phyloP scores from a whole-genome alignment of 371 early-diverging fungal species.

The Capillidium heterosporum region DNA sequence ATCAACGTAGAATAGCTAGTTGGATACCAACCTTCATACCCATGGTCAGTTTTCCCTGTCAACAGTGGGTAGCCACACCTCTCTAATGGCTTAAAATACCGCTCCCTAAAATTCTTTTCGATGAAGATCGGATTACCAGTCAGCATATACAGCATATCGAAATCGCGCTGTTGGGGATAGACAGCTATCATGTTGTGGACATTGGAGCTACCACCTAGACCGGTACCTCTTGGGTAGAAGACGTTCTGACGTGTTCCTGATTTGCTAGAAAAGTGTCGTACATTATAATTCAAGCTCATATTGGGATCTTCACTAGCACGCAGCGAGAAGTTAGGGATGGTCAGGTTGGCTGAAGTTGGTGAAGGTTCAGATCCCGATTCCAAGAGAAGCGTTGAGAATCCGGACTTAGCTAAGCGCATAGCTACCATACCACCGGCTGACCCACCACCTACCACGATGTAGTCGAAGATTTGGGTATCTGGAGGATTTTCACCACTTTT shows the following conservation, averaged over 20 bases:
- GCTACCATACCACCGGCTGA: not conserved
- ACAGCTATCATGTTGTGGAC: not conserved
- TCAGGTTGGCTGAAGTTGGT: not conserved
- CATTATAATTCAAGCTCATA: not conserved
- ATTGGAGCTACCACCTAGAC: not conserved
- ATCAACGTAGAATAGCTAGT: not conserved
- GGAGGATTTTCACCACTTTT: no score
- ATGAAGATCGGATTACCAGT: not conserved
- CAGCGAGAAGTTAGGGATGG: not conserved
- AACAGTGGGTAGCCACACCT: not conserved
- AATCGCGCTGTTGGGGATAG: slow-evolving; percentile 2
- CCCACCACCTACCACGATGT: slow-evolving; percentile 1
- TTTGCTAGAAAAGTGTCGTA: not conserved
- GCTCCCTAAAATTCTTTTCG: not conserved
- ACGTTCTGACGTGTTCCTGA: not conserved
- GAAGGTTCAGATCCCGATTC: not conserved
- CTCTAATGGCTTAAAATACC: slow-evolving; percentile 1
- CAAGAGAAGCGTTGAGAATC: not conserved
- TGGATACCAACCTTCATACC: not conserved
- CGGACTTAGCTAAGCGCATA: not conserved
- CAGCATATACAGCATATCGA: not conserved
- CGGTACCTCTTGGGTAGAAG: not conserved
- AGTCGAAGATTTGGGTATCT: no score
- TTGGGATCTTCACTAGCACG: not conserved
- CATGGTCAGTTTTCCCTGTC: not conserved